Evolutionary conservation across 192 early-diverging fungal genomes (phyloP).

Genomic region (Helicostylum pulchrum): DNA sequence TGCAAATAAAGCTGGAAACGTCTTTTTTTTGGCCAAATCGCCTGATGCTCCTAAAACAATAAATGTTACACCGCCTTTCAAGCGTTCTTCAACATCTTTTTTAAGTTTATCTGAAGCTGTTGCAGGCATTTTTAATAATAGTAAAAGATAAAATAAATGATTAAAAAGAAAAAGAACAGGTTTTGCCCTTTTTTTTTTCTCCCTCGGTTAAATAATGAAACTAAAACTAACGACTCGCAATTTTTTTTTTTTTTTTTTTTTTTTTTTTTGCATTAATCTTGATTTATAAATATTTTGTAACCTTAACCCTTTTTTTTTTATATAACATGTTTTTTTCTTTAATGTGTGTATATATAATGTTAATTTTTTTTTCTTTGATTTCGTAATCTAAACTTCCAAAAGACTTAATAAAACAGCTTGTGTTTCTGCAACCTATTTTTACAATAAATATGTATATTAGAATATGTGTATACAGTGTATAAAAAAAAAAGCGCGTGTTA

Average conservation of each 20-base stretch:
- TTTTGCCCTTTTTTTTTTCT: background rate
- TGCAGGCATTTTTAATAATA: background rate
- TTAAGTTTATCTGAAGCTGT: background rate
- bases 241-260: too few species aligned
- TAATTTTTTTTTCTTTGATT: background rate
- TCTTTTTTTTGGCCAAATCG: constrained; percentile 96
- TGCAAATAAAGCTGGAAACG: constrained; percentile 89
- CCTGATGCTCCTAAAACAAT: constrained; percentile 75
- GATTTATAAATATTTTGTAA: too few species aligned
- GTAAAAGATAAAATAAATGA: background rate
- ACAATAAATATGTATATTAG: background rate
- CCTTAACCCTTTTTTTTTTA: too few species aligned
- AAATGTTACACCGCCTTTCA: background rate
- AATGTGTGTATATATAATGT: too few species aligned
- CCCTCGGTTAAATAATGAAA: too few species aligned
- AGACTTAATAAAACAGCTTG: constrained; percentile 22
- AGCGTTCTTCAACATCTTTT: background rate
- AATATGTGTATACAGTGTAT: background rate
- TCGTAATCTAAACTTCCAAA: constrained; percentile 16
- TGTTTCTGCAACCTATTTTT: constrained; percentile 19
- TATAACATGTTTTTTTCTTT: too few species aligned
- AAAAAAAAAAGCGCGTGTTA: background rate
- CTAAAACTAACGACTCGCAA: too few species aligned
- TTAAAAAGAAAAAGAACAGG: background rate
- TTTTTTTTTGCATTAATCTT: too few species aligned